Evolutionary conservation across 2,329 filamentous ascomycete genomes (phyloP).

Genomic region (Neobulgaria alba): DNA sequence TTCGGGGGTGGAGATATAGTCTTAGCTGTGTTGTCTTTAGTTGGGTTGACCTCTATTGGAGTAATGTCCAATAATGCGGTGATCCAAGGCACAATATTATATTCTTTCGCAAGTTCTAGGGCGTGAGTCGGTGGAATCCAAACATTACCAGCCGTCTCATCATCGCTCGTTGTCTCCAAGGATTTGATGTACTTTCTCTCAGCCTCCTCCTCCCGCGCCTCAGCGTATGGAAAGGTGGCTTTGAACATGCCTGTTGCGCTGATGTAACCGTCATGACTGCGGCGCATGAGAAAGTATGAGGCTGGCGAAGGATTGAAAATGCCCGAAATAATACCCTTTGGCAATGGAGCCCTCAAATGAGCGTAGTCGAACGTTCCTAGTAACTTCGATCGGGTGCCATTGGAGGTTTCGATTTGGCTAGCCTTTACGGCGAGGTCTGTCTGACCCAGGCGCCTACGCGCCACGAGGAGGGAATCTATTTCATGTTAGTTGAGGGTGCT

Average conservation of each 20-base stretch:
- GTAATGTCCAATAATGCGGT: constrained; percentile 83
- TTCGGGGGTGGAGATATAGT: constrained; percentile 74
- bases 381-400: constrained; percentile 63
- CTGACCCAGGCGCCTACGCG: constrained; percentile 81
- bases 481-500: constrained; percentile 13
- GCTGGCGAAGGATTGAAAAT: constrained; percentile 76
- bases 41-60: constrained; percentile 50
- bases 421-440: constrained; percentile 83
- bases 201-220: constrained; percentile 59
- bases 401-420: constrained; percentile 59
- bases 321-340: constrained; percentile 83
- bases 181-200: constrained; percentile 82
- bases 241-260: constrained; percentile 91
- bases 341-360: constrained; percentile 84
- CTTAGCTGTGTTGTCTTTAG: constrained; percentile 48
- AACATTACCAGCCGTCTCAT: constrained; percentile 93
- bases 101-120: constrained; percentile 76
- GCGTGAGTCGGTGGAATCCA: constrained; percentile 87
- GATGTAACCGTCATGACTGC: constrained; percentile 75
- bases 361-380: constrained; percentile 91
- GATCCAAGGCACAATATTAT: constrained; percentile 80
- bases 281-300: constrained; percentile 94
- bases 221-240: constrained; percentile 74
- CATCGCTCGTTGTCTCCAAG: constrained; percentile 68
- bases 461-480: constrained; percentile 38